Conservation (phyloP, 1,284 basidiomycete genomes). For the Fomitiporia mediterranea region DNA sequence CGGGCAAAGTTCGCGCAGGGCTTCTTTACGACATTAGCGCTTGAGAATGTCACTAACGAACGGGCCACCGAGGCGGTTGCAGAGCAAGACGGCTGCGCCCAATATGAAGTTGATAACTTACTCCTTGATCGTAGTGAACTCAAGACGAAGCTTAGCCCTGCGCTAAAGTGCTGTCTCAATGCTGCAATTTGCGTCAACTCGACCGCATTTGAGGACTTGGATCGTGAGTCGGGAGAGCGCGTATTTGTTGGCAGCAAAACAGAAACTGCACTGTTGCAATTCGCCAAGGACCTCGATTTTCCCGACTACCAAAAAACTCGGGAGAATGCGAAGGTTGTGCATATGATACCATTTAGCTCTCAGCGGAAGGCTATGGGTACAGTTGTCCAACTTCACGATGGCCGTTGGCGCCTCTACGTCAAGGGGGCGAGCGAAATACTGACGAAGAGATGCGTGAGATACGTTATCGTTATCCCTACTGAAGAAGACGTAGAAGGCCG, state of each 20-base stretch:
- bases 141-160: slow-evolving; percentile 51
- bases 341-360: slow-evolving; percentile 95
- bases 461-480: slow-evolving; percentile 62
- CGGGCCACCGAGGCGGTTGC: not conserved
- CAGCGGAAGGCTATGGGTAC: slow-evolving; percentile 96
- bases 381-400: slow-evolving; percentile 61
- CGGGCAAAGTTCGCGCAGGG: slow-evolving; percentile 88
- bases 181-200: slow-evolving; percentile 89
- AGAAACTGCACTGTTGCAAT: slow-evolving; percentile 88
- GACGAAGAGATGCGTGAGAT: slow-evolving; percentile 65
- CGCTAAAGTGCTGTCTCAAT: slow-evolving; percentile 63
- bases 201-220: slow-evolving; percentile 88
- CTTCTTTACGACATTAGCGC: slow-evolving; percentile 68
- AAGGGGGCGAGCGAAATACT: slow-evolving; percentile 96
- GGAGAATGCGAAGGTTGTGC: slow-evolving; percentile 67
- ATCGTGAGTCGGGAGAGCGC: slow-evolving; percentile 56
- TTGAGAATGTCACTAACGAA: slow-evolving; percentile 60
- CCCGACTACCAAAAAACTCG: slow-evolving; percentile 67
- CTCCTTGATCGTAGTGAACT: slow-evolving; percentile 76
- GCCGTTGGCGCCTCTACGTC: slow-evolving; percentile 71
- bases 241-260: slow-evolving; percentile 94
- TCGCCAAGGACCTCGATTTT: slow-evolving; percentile 88
- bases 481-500: slow-evolving; percentile 27
- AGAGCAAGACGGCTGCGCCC: slow-evolving; percentile 18
- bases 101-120: slow-evolving; percentile 55